Evolutionary conservation across 2,329 filamentous ascomycete genomes (phyloP), one percentile per base, ranked within the genome.

Genomic region (Xylaria sp.): DNA sequence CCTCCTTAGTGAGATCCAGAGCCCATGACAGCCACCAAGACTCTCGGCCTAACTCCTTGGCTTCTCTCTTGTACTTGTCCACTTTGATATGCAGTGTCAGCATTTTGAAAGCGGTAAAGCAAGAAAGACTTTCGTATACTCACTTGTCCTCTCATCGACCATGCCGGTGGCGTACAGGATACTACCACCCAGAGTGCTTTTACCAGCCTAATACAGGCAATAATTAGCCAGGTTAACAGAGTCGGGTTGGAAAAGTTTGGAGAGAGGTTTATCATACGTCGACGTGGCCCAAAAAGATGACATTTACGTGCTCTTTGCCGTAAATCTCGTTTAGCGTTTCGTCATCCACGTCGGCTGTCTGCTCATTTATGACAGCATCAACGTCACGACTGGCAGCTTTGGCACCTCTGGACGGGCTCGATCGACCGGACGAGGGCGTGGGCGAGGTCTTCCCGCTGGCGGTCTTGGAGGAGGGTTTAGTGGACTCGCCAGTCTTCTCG

Each of bases 21-120:
- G 94, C 97, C 96, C 97, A 99, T 52, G 96, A 99, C 25, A 99
- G 88, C 81, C 98, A 99, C 96, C 96, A 99, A 3, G 95, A 97
- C 84, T 98, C 96, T 84, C 94, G 92, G 63, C 96, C 96, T 73
- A 96, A 88, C 12, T 98, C 96, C 86, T 97, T 98, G 60, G 96
- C 95, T 78, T 99, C 97, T 76, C 89, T 90, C 88, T 95, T 97
- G 86, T 97, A 97, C 84, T 99, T 99, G 63, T 99, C 96, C 87
- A 99, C 69, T 70, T 56, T 55, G 34, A 1, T 39, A 20, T 37
- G 7, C 0, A 37, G 25, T 31, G 60, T 71, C 18, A 71, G 66
- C 31, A 54, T 28, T 37, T 62, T 25, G 12, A 9, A n/a, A 28
- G 25, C 13, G 8, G 34, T 34, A 54, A 28, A 3, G 18, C 31